Conservation (phyloP, 805 yeast species). For the Spathaspora sp. region DNA sequence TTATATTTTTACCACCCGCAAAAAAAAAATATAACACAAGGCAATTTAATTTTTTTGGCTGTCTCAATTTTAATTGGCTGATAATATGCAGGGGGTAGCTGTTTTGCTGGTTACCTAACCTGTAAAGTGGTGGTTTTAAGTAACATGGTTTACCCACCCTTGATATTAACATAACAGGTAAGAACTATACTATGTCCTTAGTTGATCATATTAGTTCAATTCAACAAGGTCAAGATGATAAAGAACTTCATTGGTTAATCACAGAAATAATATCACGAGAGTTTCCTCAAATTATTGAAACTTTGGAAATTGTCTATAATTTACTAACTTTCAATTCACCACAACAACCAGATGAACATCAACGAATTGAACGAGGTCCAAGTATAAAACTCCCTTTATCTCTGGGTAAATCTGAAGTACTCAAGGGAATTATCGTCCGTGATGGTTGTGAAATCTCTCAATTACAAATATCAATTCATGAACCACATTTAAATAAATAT, state of each 20-base stretch:
- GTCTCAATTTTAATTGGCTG: too few relatives aligned
- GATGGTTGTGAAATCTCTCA: conserved; percentile 51
- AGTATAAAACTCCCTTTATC: conserved; percentile 56
- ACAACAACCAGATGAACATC: conserved; percentile 25
- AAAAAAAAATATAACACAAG: too few relatives aligned
- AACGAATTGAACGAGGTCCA: conserved; percentile 31
- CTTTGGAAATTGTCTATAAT: conserved; percentile 35
- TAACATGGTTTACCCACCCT: not conserved
- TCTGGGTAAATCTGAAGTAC: conserved; percentile 42
- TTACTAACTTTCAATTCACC: conserved; percentile 35
- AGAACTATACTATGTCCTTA: too few relatives aligned
- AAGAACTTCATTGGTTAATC: conserved; percentile 33
- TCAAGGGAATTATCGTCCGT: conserved; percentile 60
- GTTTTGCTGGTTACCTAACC: not conserved
- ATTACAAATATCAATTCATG: conserved; percentile 41
- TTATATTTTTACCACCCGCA: not conserved
- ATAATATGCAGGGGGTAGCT: too few relatives aligned
- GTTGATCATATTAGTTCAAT: not conserved
- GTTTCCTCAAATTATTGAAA: conserved; percentile 31
- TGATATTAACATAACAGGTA: too few relatives aligned
- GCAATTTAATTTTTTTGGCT: too few relatives aligned
- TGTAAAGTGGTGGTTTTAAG: not conserved
- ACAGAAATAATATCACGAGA: conserved; percentile 21
- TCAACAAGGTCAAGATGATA: conserved; percentile 9
- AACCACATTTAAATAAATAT: conserved; percentile 34